These are phyloP conservation scores for Cudoniella acicularis DNA, from an alignment of 495 filamentous ascomycete genomes.

Conservation along the genomic window DNA sequence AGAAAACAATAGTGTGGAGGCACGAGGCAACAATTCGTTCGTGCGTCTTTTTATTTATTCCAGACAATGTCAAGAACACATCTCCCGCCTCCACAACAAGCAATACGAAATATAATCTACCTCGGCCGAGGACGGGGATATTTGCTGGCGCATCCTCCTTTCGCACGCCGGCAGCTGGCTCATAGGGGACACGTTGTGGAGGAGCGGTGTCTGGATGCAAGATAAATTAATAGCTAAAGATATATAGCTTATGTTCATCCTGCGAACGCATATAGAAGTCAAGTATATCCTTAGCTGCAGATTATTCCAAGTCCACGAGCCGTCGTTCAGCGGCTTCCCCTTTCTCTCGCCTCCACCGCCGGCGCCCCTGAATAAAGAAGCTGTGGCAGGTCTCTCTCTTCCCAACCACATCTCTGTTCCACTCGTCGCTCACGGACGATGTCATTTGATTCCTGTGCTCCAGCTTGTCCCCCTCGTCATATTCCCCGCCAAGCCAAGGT, in stretches of 20 bases:
- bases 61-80: background rate
- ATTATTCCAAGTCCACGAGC: background rate
- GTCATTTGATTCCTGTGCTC: background rate
- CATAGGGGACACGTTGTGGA: background rate
- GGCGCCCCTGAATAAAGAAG: background rate
- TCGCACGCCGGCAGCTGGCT: background rate
- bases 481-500: background rate
- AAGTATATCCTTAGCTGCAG: slow-evolving; percentile 11
- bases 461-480: background rate
- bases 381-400: background rate
- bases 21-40: background rate
- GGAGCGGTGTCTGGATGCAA: background rate
- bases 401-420: background rate
- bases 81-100: background rate
- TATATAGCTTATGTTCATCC: slow-evolving; percentile 9
- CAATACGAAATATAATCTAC: background rate
- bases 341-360: background rate
- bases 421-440: background rate
- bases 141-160: background rate
- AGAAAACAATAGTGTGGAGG: background rate
- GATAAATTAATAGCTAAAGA: slow-evolving; percentile 9
- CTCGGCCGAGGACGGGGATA: background rate
- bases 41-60: background rate
- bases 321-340: background rate
- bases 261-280: slow-evolving; percentile 8